A percentile compares a stretch with the other conserved stretches of the same genome.
These are phyloP conservation scores for Aspergillus viridinutans DNA, from an alignment of 2,329 filamentous ascomycete species.

Conservation along the genomic window DNA sequence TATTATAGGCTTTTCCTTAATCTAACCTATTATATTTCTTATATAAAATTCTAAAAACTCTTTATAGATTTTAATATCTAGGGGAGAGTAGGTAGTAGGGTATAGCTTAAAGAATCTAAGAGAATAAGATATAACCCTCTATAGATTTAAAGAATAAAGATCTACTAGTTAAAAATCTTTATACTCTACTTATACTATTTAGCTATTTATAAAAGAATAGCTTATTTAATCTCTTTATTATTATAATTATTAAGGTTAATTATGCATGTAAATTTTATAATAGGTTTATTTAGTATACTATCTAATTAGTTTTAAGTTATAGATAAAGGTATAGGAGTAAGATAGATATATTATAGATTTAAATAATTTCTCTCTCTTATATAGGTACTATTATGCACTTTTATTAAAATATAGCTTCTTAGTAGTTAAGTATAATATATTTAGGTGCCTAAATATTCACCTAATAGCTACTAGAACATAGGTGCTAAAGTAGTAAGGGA, in stretches of 20 bases:
- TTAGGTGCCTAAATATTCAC: too few species aligned
- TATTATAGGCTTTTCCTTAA: constrained; percentile 2
- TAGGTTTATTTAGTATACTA: too few species aligned
- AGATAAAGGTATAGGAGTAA: too few species aligned
- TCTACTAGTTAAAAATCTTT: not conserved
- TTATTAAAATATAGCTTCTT: too few species aligned
- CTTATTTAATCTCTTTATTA: not conserved
- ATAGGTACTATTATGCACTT: too few species aligned
- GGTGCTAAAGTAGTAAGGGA: too few species aligned
- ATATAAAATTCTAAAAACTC: not conserved
- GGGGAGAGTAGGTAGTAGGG: not conserved
- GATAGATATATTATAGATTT: too few species aligned
- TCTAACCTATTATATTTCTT: not conserved
- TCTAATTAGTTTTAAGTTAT: too few species aligned
- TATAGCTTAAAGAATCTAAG: not conserved
- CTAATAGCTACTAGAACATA: too few species aligned
- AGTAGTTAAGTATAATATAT: too few species aligned
- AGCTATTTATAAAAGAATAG: not conserved
- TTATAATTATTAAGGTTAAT: constrained; percentile 1
- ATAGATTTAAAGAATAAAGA: not conserved
- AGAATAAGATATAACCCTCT: not conserved
- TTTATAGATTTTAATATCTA: not conserved
- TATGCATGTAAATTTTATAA: not conserved
- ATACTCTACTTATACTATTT: not conserved
- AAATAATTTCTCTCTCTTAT: too few species aligned